Conservation (phyloP, 2,329 filamentous ascomycete species). For the Cyphellophora attinorum region DNA sequence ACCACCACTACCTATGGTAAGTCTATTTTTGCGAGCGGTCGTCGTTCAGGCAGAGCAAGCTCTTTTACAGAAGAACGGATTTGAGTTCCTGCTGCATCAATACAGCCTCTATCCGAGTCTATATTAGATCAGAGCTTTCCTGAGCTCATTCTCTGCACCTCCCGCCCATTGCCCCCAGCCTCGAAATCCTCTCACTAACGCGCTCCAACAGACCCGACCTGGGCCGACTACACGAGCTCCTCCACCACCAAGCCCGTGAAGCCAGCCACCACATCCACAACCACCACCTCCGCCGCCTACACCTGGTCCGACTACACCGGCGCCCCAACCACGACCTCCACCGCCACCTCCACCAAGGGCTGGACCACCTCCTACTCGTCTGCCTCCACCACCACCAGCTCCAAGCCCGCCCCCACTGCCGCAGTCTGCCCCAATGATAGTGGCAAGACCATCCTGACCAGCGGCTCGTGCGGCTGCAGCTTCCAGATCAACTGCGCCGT, state of each 20-base stretch:
- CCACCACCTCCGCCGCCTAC: slow-evolving; percentile 5
- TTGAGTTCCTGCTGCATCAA: no score
- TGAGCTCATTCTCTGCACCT: no score
- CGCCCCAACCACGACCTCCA: neutral
- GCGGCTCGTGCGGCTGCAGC: slow-evolving; percentile 10
- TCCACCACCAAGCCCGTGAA: neutral
- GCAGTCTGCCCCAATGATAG: slow-evolving; percentile 10
- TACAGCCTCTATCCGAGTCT: no score
- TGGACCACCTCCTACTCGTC: neutral
- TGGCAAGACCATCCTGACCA: slow-evolving; percentile 4
- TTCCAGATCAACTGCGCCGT: slow-evolving; percentile 10
- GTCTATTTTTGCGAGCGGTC: no score
- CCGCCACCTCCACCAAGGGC: slow-evolving; percentile 3
- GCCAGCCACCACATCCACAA: slow-evolving; percentile 1
- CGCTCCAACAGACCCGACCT: no score
- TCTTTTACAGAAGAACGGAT: no score
- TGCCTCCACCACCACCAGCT: slow-evolving; percentile 7
- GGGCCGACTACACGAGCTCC: neutral
- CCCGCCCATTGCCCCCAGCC: no score
- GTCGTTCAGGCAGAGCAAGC: no score
- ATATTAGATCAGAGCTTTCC: no score
- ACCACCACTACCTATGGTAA: no score
- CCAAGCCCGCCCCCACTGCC: slow-evolving; percentile 1
- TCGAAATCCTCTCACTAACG: no score
- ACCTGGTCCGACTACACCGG: slow-evolving; percentile 4